Conservation (phyloP, 345 rosid species). For the Pugionium dolabratum region DNA sequence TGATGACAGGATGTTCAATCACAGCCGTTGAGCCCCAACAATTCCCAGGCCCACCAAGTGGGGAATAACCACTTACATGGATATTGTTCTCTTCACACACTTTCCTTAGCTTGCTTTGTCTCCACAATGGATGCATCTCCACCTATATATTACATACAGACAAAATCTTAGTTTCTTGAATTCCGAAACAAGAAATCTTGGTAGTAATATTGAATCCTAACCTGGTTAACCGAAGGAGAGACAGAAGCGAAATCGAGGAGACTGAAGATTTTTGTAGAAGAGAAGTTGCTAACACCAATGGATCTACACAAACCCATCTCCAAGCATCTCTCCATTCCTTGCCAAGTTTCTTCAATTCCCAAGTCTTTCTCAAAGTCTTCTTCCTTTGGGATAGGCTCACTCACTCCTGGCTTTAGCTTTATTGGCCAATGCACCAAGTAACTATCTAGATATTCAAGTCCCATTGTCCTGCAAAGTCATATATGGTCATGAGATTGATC, state of each 20-base stretch:
- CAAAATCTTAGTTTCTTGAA: constrained; percentile 14
- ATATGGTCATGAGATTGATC: constrained; percentile 12
- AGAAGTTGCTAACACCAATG: constrained; percentile 94
- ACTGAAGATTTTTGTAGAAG: constrained; percentile 53
- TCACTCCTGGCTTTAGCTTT: constrained; percentile 69
- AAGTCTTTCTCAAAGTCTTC: constrained; percentile 63
- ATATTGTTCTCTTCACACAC: constrained; percentile 60
- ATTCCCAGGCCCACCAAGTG: constrained; percentile 81
- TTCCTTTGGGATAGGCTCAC: constrained; percentile 56
- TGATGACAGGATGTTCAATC: constrained; percentile 56
- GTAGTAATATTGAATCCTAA: constrained; percentile 5
- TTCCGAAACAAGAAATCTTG: constrained; percentile 19
- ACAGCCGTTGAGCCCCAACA: constrained; percentile 81
- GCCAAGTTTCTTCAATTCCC: constrained; percentile 77
- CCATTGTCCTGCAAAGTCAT: constrained; percentile 48
- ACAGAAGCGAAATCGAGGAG: constrained; percentile 66
- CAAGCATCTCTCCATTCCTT: constrained; percentile 76
- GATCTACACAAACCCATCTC: constrained; percentile 65
- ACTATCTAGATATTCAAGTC: constrained; percentile 76
- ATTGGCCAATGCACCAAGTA: constrained; percentile 96
- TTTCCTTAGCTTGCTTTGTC: constrained; percentile 67
- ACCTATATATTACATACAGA: constrained; percentile 45
- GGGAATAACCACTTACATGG: constrained; percentile 86
- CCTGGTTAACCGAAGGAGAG: constrained; percentile 76
- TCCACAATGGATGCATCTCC: constrained; percentile 97